Base-by-base conservation (phyloP, 108 stramenopile genomes). In the Aurantiochytrium sp. region DNA sequence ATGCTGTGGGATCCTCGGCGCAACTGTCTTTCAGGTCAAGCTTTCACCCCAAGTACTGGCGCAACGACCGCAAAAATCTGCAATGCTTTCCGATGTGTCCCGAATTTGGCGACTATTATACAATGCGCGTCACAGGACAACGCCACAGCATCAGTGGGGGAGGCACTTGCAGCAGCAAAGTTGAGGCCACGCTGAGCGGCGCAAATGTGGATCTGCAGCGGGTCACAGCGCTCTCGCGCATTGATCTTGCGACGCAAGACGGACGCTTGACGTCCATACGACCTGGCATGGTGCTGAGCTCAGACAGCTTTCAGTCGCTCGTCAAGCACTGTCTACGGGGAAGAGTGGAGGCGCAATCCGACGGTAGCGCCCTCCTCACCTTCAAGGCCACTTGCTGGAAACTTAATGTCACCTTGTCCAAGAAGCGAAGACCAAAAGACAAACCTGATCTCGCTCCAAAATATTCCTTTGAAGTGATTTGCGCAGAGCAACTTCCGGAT, bases 371-470 rank as follows among this genome's bases (percentile, higher is more conserved):
- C 43, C 76, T 83, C 10, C 0, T 83, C 76, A 28, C 4, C 76
- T 83, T 83, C 51, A 83, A 83, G 45, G 76, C 76, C n/a, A 83
- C 49, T 23, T 83, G 76, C 51, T 83, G 76, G 76, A 83, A 83
- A 28, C 76, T 83, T 4, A 35, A 18, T 45, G 76, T 83, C 2
- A 53, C 45, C 6, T 23, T 83, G 6, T 83, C 76, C 45, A 83
- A 83, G 51, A 83, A 83, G 76, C 45, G 76, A 53, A 12, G 76
- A 28, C 76, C 76, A 10, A 83, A 83, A 28, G 23, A 83, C 76
- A 83, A 53, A 35, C 76, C 76, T 19, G n/a, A 83, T 45, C 76
- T 83, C 49, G 76, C 76, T 6, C 76, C 76, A 6, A 83, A 83
- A 23, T 83, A 83, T 35, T 53, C 49, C 28, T 83, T 83, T 3